Conservation (phyloP, 2,329 filamentous ascomycete genomes). For the Endoconidiophora polonica region DNA sequence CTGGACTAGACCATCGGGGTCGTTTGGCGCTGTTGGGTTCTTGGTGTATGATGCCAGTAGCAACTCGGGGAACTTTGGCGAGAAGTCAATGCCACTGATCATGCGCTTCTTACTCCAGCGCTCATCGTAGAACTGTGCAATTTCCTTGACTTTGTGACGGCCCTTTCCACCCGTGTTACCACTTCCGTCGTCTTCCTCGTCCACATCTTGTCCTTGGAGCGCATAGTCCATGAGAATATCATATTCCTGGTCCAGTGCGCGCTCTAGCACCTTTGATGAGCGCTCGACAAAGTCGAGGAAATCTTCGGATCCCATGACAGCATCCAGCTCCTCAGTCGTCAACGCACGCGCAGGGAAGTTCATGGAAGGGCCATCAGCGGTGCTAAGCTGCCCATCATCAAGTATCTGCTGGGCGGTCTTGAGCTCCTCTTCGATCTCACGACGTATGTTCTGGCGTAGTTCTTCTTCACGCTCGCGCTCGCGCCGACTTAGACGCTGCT, state of each 20-base stretch:
- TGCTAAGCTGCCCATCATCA: conserved; percentile 29
- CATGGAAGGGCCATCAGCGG: conserved; percentile 18
- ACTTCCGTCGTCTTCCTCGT: conserved; percentile 68
- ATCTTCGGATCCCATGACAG: conserved; percentile 80
- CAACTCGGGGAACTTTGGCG: conserved; percentile 84
- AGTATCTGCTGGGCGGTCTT: conserved; percentile 50
- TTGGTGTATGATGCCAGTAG: conserved; percentile 93
- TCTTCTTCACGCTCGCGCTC: conserved; percentile 78
- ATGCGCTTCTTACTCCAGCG: conserved; percentile 95
- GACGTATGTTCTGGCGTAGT: conserved; percentile 64
- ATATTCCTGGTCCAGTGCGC: conserved; percentile 88
- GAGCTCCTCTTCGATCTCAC: conserved; percentile 86
- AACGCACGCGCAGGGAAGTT: conserved; percentile 69
- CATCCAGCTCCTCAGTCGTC: conserved; percentile 69
- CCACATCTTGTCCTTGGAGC: conserved; percentile 53
- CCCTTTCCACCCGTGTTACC: conserved; percentile 55
- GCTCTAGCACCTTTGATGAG: conserved; percentile 92
- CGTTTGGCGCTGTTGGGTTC: conserved; percentile 84
- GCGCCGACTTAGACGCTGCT: conserved; percentile 54
- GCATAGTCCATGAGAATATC: conserved; percentile 93
- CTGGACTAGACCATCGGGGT: conserved; percentile 83
- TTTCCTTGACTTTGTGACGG: conserved; percentile 63
- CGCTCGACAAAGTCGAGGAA: conserved; percentile 91
- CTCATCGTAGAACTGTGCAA: conserved; percentile 86
- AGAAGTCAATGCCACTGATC: conserved; percentile 91